A percentile compares a stretch with the other conserved stretches of the same genome.
These are phyloP conservation scores for Fusarium devonianum DNA, from an alignment of 2,329 filamentous ascomycete species.

Conservation along the genomic window DNA sequence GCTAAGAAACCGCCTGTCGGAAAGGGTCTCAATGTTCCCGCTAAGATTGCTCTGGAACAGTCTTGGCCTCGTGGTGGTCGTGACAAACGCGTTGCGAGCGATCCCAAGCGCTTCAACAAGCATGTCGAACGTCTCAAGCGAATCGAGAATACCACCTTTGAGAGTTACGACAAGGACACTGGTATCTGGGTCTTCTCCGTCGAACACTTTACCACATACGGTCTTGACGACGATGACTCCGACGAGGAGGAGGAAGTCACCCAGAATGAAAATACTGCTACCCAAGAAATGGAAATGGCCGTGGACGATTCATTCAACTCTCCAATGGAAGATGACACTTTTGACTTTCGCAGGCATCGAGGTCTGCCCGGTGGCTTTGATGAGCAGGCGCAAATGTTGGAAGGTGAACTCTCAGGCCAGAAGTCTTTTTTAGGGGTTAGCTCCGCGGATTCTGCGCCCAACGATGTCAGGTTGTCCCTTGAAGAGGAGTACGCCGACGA, in stretches of 20 bases:
- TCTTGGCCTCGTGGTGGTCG: conserved; percentile 80
- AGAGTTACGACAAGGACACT: conserved; percentile 78
- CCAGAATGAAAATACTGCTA: conserved; percentile 7
- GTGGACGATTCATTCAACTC: conserved; percentile 38
- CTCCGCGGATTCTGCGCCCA: conserved; percentile 82
- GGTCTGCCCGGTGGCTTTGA: conserved; percentile 84
- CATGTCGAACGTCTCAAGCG: conserved; percentile 83
- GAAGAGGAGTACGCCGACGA: conserved; percentile 64
- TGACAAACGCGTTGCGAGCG: conserved; percentile 62
- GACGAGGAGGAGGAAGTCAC: conserved; percentile 56
- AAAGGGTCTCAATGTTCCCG: conserved; percentile 90
- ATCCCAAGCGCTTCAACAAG: conserved; percentile 74
- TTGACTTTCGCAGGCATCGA: conserved; percentile 60
- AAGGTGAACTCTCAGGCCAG: conserved; percentile 62
- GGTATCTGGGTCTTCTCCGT: conserved; percentile 93
- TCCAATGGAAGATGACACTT: conserved; percentile 61
- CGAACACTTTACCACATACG: conserved; percentile 97
- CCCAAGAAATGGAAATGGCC: conserved; percentile 33
- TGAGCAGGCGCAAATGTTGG: conserved; percentile 60
- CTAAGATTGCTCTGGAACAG: conserved; percentile 86
- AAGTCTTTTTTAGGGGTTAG: conserved; percentile 93
- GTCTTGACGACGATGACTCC: conserved; percentile 77
- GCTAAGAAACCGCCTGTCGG: conserved; percentile 83
- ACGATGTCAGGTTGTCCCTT: conserved; percentile 64
- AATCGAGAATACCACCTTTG: conserved; percentile 81